These are phyloP conservation scores for Eruca vesicaria DNA, from an alignment of 441 rosid species.

Conservation along the genomic window DNA sequence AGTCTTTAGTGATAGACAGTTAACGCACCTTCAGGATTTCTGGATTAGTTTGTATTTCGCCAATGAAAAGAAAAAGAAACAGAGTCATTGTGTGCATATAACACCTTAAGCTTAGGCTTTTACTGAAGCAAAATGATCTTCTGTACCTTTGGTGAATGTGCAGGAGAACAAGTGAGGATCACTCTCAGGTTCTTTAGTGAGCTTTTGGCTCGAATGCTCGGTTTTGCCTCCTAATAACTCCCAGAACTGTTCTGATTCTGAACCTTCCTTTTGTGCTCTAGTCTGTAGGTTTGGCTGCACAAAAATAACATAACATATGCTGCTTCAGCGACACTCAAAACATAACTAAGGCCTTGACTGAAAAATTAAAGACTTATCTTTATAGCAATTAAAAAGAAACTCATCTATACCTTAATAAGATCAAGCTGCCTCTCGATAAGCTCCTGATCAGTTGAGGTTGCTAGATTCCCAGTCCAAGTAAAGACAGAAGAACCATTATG, in stretches of 20 bases:
- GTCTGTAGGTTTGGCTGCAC: constrained; percentile 80
- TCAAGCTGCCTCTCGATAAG: constrained; percentile 84
- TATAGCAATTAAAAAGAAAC: neutral
- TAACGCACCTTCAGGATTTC: constrained; percentile 35
- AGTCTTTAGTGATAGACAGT: neutral
- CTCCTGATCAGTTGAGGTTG: constrained; percentile 66
- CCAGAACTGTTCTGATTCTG: constrained; percentile 90
- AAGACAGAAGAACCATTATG: constrained; percentile 67
- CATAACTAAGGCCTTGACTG: neutral
- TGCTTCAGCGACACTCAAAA: neutral
- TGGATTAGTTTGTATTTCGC: constrained; percentile 26
- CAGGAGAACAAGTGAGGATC: constrained; percentile 73
- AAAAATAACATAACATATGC: neutral
- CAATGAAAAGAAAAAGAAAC: neutral
- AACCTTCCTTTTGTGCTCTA: constrained; percentile 77
- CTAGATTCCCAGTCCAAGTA: constrained; percentile 84
- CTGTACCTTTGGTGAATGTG: constrained; percentile 49
- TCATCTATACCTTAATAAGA: constrained; percentile 62
- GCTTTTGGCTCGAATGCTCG: constrained; percentile 71
- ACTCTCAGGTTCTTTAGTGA: constrained; percentile 44
- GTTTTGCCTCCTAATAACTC: constrained; percentile 77
- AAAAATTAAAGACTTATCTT: neutral
- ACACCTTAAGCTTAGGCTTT: constrained; percentile 6
- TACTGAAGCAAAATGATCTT: neutral
- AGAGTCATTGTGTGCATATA: constrained; percentile 14